Conservation (phyloP, 208 protist genomes). For the Wallacemonas rigidus region DNA sequence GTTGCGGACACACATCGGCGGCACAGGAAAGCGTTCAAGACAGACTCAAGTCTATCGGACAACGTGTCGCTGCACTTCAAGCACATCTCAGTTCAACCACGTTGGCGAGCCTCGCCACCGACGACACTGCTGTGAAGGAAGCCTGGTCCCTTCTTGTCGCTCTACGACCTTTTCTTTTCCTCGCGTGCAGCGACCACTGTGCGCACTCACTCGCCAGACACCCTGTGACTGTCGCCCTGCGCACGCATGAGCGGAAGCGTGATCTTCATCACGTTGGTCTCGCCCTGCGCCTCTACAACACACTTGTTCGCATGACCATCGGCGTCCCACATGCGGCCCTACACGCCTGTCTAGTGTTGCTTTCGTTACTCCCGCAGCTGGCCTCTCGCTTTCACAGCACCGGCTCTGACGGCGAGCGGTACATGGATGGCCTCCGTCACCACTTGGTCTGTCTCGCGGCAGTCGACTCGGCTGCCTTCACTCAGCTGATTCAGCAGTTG, state of each 20-base stretch:
- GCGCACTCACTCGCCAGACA: background rate
- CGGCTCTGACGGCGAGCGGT: constrained; percentile 31
- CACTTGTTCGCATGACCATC: constrained; percentile 49
- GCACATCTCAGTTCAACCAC: constrained; percentile 1
- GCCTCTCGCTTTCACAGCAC: constrained; percentile 23
- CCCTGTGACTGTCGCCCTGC: constrained; percentile 22
- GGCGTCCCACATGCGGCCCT: constrained; percentile 41
- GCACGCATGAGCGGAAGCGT: constrained; percentile 24
- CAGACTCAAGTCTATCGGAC: constrained; percentile 38
- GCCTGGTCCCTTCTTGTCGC: constrained; percentile 63
- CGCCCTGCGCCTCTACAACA: constrained; percentile 61
- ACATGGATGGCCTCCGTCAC: constrained; percentile 37
- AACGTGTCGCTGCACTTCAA: constrained; percentile 35
- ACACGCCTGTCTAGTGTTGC: constrained; percentile 53
- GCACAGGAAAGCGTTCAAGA: constrained; percentile 11
- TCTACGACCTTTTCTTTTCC: constrained; percentile 57
- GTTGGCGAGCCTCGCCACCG: constrained; percentile 11
- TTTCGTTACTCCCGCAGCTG: constrained; percentile 53
- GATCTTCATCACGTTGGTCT: constrained; percentile 43
- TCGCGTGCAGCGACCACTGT: constrained; percentile 19
- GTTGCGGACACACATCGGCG: background rate
- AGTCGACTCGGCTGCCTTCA: constrained; percentile 18
- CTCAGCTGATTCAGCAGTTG: constrained; percentile 9
- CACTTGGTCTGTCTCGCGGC: constrained; percentile 26
- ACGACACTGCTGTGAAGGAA: background rate